A percentile compares a stretch with the other conserved stretches of the same genome.
Conservation (phyloP, 176 grass and related monocot species). For the Oryza officinalis region DNA sequence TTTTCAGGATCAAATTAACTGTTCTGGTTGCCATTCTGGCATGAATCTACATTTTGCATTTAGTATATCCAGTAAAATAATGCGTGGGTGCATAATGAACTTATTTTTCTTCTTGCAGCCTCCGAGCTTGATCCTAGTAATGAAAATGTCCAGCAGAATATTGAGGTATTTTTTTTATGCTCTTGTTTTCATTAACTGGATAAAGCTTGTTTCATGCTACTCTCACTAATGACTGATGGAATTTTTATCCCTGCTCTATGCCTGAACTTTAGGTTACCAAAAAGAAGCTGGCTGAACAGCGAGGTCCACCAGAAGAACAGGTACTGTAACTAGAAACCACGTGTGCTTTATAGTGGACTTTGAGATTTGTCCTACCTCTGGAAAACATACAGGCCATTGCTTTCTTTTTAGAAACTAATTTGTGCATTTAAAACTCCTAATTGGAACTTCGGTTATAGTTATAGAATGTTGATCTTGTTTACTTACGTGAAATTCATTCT, state of each 20-base stretch:
- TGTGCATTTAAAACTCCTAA: neutral
- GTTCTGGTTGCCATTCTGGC: neutral
- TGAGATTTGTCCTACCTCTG: neutral
- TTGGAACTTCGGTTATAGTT: conserved; percentile 3
- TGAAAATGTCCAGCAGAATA: conserved; percentile 68
- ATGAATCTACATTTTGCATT: conserved; percentile 6
- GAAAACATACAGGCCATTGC: neutral
- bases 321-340: conserved; percentile 35
- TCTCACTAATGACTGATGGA: neutral
- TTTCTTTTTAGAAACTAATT: conserved; percentile 9
- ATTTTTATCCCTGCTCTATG: neutral
- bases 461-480: neutral
- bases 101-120: conserved; percentile 40
- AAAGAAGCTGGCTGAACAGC: conserved; percentile 56
- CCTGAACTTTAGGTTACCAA: conserved; percentile 53
- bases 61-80: conserved; percentile 21
- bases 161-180: conserved; percentile 56
- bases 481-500: neutral
- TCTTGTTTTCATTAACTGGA: neutral
- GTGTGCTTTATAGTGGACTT: conserved; percentile 3
- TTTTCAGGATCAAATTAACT: neutral
- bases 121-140: conserved; percentile 70
- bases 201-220: neutral
- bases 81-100: neutral
- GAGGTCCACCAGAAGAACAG: conserved; percentile 40